phyloP scores from a whole-genome alignment of 179 eudicot genomes.

The Vitellaria paradoxa region DNA sequence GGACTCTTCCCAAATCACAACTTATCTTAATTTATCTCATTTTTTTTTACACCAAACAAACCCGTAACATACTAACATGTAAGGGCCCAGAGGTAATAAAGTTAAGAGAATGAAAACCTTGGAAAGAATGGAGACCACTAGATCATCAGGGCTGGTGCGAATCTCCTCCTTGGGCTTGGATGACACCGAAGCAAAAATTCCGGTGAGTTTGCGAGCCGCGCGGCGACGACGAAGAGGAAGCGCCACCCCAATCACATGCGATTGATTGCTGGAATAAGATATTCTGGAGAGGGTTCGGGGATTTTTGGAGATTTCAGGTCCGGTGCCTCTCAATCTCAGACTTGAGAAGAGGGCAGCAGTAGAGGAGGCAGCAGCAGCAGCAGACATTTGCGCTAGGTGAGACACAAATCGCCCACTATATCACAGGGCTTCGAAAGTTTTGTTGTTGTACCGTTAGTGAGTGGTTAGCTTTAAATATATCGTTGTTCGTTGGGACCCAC shows the following conservation, averaged over 20 bases:
- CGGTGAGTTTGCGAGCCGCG: neutral
- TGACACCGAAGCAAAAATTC: conserved; percentile 15
- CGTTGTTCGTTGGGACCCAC: no score
- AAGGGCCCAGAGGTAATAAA: neutral
- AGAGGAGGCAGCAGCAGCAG: conserved; percentile 12
- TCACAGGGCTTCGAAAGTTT: no score
- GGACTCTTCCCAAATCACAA: no score
- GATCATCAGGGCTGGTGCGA: conserved; percentile 31
- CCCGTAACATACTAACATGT: no score
- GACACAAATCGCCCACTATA: no score
- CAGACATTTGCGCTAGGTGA: neutral
- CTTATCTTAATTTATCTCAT: no score
- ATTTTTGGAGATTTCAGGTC: no score
- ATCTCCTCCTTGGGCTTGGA: conserved; percentile 18
- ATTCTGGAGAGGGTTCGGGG: neutral
- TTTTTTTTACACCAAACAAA: no score
- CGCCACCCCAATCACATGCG: neutral
- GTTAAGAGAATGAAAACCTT: conserved; percentile 32
- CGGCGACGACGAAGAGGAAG: neutral
- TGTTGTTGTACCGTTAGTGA: no score
- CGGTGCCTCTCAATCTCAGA: neutral
- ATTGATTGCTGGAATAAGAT: neutral
- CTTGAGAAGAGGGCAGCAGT: neutral
- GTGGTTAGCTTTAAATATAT: no score
- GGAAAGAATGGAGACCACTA: conserved; percentile 52